Evolutionary conservation across 164 flowering plant genomes (phyloP).

Genomic region (Nelumbo lutea): DNA sequence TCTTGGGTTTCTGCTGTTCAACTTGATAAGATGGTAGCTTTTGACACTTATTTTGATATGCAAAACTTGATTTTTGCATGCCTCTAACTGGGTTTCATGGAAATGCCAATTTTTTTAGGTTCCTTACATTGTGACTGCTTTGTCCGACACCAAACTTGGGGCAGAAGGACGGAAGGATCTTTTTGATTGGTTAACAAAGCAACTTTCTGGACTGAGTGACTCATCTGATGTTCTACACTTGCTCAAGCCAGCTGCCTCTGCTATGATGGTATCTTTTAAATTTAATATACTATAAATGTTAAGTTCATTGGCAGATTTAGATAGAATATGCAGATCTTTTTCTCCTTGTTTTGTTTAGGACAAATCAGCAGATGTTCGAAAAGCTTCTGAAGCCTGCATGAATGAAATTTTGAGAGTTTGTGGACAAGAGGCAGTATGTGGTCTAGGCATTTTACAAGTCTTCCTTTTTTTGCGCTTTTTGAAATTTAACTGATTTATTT

Average conservation of each 20-base stretch:
- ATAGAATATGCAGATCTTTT: neutral
- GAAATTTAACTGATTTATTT: neutral
- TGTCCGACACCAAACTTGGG: conserved; percentile 74
- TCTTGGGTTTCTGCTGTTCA: conserved; percentile 91
- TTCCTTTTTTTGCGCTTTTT: neutral
- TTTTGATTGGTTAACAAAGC: conserved; percentile 91
- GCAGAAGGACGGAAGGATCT: conserved; percentile 97
- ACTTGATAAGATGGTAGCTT: conserved; percentile 89
- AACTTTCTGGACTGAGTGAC: conserved; percentile 59
- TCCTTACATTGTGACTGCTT: conserved; percentile 70
- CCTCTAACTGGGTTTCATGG: conserved; percentile 1
- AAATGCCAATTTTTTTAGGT: conserved; percentile 41
- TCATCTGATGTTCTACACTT: conserved; percentile 75
- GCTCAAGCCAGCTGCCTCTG: conserved; percentile 67
- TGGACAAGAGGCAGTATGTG: conserved; percentile 71
- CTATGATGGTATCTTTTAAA: conserved; percentile 58
- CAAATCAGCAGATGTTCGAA: conserved; percentile 94
- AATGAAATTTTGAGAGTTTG: conserved; percentile 73
- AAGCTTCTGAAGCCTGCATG: conserved; percentile 92
- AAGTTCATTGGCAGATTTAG: neutral
- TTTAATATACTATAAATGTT: neutral
- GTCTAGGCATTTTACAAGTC: neutral
- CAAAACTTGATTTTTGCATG: neutral
- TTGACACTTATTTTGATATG: neutral
- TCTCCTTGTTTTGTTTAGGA: conserved; percentile 39